These are phyloP conservation scores for Phlegmacium glaucopus DNA, from an alignment of 768 basidiomycete genomes.

Conservation along the genomic window DNA sequence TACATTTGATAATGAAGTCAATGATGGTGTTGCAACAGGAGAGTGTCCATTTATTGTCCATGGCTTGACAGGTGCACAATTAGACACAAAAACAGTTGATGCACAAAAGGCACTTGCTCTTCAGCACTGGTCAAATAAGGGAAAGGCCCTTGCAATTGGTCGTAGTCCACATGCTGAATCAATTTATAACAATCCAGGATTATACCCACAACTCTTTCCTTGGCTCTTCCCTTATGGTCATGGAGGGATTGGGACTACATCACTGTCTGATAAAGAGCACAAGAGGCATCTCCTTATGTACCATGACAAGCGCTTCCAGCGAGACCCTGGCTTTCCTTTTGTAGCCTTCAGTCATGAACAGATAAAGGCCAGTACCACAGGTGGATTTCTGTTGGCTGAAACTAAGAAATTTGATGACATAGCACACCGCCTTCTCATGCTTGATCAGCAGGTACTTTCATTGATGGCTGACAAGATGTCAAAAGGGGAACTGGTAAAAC, in stretches of 20 bases:
- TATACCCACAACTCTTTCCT: slow-evolving; percentile 36
- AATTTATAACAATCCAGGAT: slow-evolving; percentile 26
- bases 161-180: slow-evolving; percentile 18
- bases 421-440: slow-evolving; percentile 11
- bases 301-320: slow-evolving; percentile 36
- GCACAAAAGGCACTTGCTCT: slow-evolving; percentile 20
- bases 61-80: slow-evolving; percentile 26
- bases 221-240: slow-evolving; percentile 37
- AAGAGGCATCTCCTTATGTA: slow-evolving; percentile 28
- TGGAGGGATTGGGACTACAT: slow-evolving; percentile 26
- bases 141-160: slow-evolving; percentile 24
- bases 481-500: slow-evolving; percentile 20
- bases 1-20: slow-evolving; percentile 9
- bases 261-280: too few species aligned
- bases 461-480: slow-evolving; percentile 16
- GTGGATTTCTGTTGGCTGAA: slow-evolving; percentile 26
- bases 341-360: slow-evolving; percentile 39
- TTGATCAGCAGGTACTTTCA: slow-evolving; percentile 20
- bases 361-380: slow-evolving; percentile 22
- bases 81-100: slow-evolving; percentile 12
- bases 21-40: slow-evolving; percentile 22
- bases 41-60: slow-evolving; percentile 35
- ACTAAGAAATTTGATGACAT: slow-evolving; percentile 23
- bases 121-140: slow-evolving; percentile 17
- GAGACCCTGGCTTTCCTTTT: slow-evolving; percentile 33